phyloP scores from a whole-genome alignment of 352 stramenopile species.

The Globisporangium paddicum region DNA sequence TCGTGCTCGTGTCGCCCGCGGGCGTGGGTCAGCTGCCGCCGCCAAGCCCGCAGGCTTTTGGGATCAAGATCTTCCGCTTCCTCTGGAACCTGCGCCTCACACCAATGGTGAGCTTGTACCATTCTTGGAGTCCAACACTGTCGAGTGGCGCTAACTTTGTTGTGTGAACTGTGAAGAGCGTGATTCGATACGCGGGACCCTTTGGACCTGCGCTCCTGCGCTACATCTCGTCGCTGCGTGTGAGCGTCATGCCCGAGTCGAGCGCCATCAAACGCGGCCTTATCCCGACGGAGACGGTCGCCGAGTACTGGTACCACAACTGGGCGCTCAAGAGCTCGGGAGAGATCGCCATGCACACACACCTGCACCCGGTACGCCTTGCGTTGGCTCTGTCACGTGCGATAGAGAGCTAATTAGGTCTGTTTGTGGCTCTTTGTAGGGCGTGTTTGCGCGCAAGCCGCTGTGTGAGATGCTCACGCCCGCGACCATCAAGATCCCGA shows the following conservation, averaged over 20 bases:
- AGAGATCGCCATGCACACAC: constrained; percentile 65
- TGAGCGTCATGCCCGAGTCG: constrained; percentile 53
- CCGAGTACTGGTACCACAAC: constrained; percentile 75
- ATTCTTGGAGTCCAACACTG: not conserved
- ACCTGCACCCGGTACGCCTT: constrained; percentile 44
- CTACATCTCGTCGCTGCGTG: constrained; percentile 36
- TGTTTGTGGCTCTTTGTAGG: no score
- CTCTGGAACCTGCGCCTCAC: constrained; percentile 47
- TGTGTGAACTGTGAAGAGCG: constrained; percentile 18
- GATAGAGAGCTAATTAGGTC: no score
- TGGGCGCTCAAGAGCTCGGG: constrained; percentile 62
- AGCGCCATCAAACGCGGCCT: constrained; percentile 46
- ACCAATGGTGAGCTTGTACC: constrained; percentile 32
- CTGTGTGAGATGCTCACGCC: constrained; percentile 58
- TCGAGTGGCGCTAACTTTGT: not conserved
- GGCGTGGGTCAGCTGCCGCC: constrained; percentile 42
- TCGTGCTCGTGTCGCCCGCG: constrained; percentile 58
- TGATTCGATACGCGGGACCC: constrained; percentile 45
- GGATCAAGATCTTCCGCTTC: constrained; percentile 39
- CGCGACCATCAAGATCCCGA: constrained; percentile 40
- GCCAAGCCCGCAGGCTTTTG: constrained; percentile 23
- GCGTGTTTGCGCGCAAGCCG: constrained; percentile 48
- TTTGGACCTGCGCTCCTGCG: constrained; percentile 44
- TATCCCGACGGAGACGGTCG: constrained; percentile 33
- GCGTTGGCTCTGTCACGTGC: no score